Conservation (phyloP, 2,329 filamentous ascomycete genomes). For the Fusarium dimerum region DNA sequence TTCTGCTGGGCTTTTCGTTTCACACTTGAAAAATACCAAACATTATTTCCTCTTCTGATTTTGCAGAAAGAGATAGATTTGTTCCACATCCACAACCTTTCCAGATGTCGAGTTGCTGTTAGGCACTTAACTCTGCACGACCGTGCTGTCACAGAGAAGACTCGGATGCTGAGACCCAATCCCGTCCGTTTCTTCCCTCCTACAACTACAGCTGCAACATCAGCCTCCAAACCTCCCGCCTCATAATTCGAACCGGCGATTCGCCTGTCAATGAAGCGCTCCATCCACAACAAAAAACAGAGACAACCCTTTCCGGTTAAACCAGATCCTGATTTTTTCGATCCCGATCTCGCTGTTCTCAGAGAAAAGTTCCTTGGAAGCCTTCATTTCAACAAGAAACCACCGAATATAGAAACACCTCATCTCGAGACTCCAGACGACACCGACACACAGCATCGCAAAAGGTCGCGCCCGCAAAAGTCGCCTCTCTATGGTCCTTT, state of each 20-base stretch:
- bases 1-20: too few relatives aligned
- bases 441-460: constrained; percentile 1
- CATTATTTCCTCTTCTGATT: not conserved
- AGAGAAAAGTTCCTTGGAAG: not conserved
- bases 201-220: too few relatives aligned
- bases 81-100: not conserved
- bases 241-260: not conserved
- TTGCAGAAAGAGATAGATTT: not conserved
- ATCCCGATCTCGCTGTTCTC: not conserved
- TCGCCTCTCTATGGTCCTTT: constrained; percentile 8
- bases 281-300: not conserved
- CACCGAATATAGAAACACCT: not conserved
- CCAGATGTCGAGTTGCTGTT: not conserved
- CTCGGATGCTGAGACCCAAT: too few relatives aligned
- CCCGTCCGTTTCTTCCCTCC: too few relatives aligned
- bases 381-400: not conserved
- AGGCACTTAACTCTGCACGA: not conserved
- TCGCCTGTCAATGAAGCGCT: not conserved
- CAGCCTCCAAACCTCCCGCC: not conserved
- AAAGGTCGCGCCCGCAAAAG: constrained; percentile 3
- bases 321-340: not conserved
- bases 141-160: too few relatives aligned
- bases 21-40: too few relatives aligned
- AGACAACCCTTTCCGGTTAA: not conserved
- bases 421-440: not conserved